Evolutionary conservation across 2,329 filamentous ascomycete genomes (phyloP), one percentile per base, ranked within the genome.

Genomic region (Curvularia sp.): DNA sequence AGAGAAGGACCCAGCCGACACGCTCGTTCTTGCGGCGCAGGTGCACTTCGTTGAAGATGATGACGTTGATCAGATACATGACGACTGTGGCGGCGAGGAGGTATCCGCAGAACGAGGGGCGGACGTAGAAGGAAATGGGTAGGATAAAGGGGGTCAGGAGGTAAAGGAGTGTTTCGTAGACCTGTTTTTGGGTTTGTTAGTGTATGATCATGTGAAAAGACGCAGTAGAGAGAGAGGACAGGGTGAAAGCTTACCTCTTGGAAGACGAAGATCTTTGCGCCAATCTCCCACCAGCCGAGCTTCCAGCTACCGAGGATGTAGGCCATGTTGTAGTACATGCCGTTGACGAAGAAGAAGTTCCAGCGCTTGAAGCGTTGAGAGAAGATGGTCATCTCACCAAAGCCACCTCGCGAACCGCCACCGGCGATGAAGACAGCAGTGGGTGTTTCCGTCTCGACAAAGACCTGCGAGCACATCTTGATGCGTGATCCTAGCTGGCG

Each of bases 301-400:
- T 79, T 80, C 82, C 82, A 84, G 57, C 73, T 78, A 10, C 68
- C 69, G 1, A 83, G 53, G 18, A 84, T 79, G 53, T 84, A 83
- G 3, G 68, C 63, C 62, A 82, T 68, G 61, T 83, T 80, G 63
- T 82, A 80, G 66, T 74, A 82, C 67, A 83, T 76, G 13, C 81
- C 77, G 39, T 80, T 80, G 2, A 82, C 78, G 51, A 82, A 81
- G 70, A 84, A 83, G 69, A 83, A 83, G 49, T 83, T 83, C 82
- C 82, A 83, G 13, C 81, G 71, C 49, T 77, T 76, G 63, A 84
- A 83, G 1, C 82, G 74, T 65, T 84, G 82, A 57, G 78, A 79
- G 69, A 80, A 82, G n/a, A 84, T 78, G 0, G 81, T 83, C 80
- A 81, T 83, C 64, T 84, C 82, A 9, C 82, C 82, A 53, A 82